Base-by-base conservation (phyloP, 2,329 filamentous ascomycete genomes). In the Diplodia intermedia region DNA sequence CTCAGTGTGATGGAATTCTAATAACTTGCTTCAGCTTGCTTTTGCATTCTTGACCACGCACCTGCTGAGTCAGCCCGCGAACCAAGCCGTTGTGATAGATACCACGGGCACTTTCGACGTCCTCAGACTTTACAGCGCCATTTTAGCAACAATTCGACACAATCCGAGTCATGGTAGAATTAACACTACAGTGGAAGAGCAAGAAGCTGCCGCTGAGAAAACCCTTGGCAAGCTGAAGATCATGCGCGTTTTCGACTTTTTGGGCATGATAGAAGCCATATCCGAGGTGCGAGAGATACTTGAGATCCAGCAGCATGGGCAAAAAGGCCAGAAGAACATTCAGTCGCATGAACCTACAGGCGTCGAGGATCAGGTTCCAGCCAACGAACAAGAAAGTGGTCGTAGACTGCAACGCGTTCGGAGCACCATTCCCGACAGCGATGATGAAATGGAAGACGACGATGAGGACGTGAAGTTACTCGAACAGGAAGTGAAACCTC, bases 211-310 rank as follows among this genome's bases (percentile, higher is more conserved):
- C 18, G 79, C 80, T 11, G 74, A 77, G 2, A 71, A 70, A 20
- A 67, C 80, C 4, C 76, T 86, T 0, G 82, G 82, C 31, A 72
- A 80, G 1, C 77, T 85, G 3, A 79, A 78, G 69, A 82, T 86
- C 33, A 83, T 84, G 78, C 79, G 83, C 4, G 81, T 83, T 0
- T 86, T 86, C 70, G 83, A 86, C 70, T 78, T 82, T 49, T 77
- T 80, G 9, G 84, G 84, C 0, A 70, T 85, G 31, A 74, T 77
- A 11, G 84, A 86, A 70, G 81, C 80, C 11, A 69, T 85, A 3
- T 72, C 71, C 0, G 84, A 86, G 72, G 69, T 85, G 43, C 72
- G 77, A 33, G 78, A 79, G n/a, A 75, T 65, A 1, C 68, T 82
- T 6, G 75, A 77, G 56, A 63, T n/a, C 4, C 60, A 63, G 18